These are phyloP conservation scores for Entomortierella lignicola DNA, from an alignment of 192 early-diverging fungal genomes.

Conservation along the genomic window DNA sequence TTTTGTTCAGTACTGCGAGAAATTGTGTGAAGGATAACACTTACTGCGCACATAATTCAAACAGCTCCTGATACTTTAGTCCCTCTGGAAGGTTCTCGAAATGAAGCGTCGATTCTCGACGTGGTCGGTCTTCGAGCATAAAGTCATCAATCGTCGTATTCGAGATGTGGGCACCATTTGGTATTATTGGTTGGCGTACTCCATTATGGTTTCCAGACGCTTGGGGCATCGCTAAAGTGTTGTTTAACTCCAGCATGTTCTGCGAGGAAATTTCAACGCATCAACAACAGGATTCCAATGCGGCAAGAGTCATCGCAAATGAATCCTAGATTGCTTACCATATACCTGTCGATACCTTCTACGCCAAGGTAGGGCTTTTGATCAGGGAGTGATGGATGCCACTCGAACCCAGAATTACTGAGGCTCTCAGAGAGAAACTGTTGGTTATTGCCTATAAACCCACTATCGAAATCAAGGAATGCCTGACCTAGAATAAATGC, in stretches of 20 bases:
- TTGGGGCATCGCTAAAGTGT: slow-evolving; percentile 1
- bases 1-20: too few relatives aligned
- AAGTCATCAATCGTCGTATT: slow-evolving; percentile 35
- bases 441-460: slow-evolving; percentile 24
- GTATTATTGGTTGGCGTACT: neutral
- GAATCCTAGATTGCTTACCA: slow-evolving; percentile 17
- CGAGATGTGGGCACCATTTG: slow-evolving; percentile 11
- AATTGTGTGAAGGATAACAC: neutral
- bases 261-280: neutral
- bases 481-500: slow-evolving; percentile 5
- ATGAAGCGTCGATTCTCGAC: slow-evolving; percentile 14
- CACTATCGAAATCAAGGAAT: slow-evolving; percentile 32
- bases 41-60: slow-evolving; percentile 40
- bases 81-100: slow-evolving; percentile 35
- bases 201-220: slow-evolving; percentile 8
- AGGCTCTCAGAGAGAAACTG: slow-evolving; percentile 11
- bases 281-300: neutral
- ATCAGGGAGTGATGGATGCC: slow-evolving; percentile 10
- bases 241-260: slow-evolving; percentile 27
- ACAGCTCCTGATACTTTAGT: slow-evolving; percentile 28
- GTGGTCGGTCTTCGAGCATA: slow-evolving; percentile 30
- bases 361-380: slow-evolving; percentile 19
- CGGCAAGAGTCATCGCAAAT: neutral
- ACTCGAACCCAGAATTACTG: neutral
- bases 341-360: slow-evolving; percentile 41